Percentiles rank a stretch among this genome's conserved stretches.
Conservation (phyloP, 2,329 filamentous ascomycete genomes). For the Venturia pyrina region DNA sequence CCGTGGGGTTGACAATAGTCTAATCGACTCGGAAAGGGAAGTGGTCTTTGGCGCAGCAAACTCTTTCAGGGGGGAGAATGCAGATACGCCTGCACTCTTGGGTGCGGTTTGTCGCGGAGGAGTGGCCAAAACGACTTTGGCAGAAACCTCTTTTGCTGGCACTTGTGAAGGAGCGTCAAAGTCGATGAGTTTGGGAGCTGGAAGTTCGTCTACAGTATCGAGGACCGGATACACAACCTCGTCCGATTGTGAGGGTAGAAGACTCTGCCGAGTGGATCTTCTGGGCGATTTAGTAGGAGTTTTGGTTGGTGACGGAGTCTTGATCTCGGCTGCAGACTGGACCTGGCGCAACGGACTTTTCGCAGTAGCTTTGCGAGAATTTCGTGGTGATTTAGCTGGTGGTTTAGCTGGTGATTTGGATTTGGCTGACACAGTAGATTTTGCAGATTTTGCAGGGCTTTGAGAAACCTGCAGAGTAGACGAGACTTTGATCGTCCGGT, state of each 20-base stretch:
- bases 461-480: conserved; percentile 16
- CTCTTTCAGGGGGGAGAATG: conserved; percentile 9
- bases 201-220: neutral
- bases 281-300: conserved; percentile 9
- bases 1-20: conserved; percentile 37
- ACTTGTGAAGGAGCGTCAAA: neutral
- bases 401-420: conserved; percentile 7
- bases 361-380: neutral
- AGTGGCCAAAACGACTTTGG: neutral
- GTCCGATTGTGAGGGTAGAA: neutral
- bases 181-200: neutral
- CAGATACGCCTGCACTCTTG: neutral
- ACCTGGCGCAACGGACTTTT: neutral
- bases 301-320: conserved; percentile 3
- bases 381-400: neutral
- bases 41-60: neutral
- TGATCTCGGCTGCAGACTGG: neutral
- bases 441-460: neutral
- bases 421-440: neutral
- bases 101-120: neutral
- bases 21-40: conserved; percentile 34
- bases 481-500: conserved; percentile 36
- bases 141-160: neutral
- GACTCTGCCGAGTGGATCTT: conserved; percentile 9
- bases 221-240: neutral